Base-by-base conservation (phyloP, 2,329 filamentous ascomycete species). In the Neofusicoccum kwambonambiense region DNA sequence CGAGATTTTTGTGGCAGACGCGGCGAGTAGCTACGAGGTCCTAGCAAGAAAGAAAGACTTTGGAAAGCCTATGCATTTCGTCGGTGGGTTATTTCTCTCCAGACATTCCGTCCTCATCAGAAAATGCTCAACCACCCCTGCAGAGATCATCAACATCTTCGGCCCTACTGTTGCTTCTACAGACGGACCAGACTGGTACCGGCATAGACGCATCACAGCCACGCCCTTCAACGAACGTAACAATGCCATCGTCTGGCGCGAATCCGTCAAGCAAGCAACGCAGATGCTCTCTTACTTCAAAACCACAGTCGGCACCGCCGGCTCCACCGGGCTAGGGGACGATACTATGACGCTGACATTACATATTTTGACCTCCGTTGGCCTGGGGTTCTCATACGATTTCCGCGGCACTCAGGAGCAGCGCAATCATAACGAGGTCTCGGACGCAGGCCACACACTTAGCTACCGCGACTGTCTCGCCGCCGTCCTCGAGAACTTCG, bases 291-390 rank as follows among this genome's bases (percentile, higher is more conserved):
- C 65, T 11, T 70, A 70, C 52, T 64, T 64, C 19, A 37, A 37
- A 11, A n/a, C 17, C 4, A 45, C 19, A 7, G 27, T 56, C 27
- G 56, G 56, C 11, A 0, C 31, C 4, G 3, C 8, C 15, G 56
- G 56, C 4, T 47, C 56, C n/a, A 58, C 19, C 8, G 15, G 27
- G 22, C 27, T 60, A 7, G 56, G 27, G 6, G 69, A 75, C 7
- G 77, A 80, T 56, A 72, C 73, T 2, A 69, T 73, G 27, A 73
- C 74, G 11, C 57, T 79, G 3, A 73, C 77, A 0, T 67, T 80
- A 39, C 75, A 79, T 51, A 74, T 80, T 5, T 70, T 80, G 22
- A 74, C 72, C n/a, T 68, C 73, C 3, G 75, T 74, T 11, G 78
- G 76, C 1, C 78, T 77, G 50, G 75, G 77, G 6, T 72, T 74